Evolutionary conservation across 495 filamentous ascomycete genomes (phyloP).

Genomic region (Patellaria atrata): DNA sequence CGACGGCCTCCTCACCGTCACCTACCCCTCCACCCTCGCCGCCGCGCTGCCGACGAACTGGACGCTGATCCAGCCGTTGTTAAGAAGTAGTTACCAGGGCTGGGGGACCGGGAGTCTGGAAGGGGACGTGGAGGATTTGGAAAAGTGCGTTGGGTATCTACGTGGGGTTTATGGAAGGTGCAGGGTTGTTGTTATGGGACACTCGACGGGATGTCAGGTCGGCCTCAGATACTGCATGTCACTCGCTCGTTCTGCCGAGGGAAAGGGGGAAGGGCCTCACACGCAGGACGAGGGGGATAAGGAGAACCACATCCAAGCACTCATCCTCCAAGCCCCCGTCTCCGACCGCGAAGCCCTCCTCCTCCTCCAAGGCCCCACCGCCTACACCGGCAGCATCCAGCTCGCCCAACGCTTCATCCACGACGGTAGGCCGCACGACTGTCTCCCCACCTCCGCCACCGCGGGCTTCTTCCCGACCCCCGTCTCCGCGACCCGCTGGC

Average conservation of each 20-base stretch:
- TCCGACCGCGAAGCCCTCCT: conserved; percentile 59
- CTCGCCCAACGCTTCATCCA: conserved; percentile 39
- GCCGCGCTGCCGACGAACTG: conserved; percentile 45
- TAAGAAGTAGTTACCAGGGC: conserved; percentile 51
- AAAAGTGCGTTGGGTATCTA: conserved; percentile 57
- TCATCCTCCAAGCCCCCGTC: conserved; percentile 68
- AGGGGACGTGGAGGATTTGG: conserved; percentile 61
- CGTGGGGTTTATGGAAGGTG: conserved; percentile 24
- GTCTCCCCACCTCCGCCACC: conserved; percentile 41
- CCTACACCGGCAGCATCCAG: conserved; percentile 37
- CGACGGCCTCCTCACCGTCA: conserved; percentile 59
- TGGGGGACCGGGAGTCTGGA: conserved; percentile 58
- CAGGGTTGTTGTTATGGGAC: conserved; percentile 76
- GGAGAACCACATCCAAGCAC: conserved; percentile 50
- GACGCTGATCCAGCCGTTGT: conserved; percentile 45
- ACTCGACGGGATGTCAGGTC: conserved; percentile 81
- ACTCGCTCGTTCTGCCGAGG: background rate
- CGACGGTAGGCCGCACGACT: conserved; percentile 37
- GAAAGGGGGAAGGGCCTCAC: conserved; percentile 14
- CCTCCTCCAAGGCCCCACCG: conserved; percentile 25
- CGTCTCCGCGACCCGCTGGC: conserved; percentile 53
- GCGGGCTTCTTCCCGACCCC: conserved; percentile 37
- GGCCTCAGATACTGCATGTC: conserved; percentile 55
- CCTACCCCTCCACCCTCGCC: conserved; percentile 43
- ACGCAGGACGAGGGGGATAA: conserved; percentile 12